A percentile compares a stretch with the other conserved stretches of the same genome.
Evolutionary conservation across 805 yeast species (phyloP).

Genomic region (Lipomyces orientalis): DNA sequence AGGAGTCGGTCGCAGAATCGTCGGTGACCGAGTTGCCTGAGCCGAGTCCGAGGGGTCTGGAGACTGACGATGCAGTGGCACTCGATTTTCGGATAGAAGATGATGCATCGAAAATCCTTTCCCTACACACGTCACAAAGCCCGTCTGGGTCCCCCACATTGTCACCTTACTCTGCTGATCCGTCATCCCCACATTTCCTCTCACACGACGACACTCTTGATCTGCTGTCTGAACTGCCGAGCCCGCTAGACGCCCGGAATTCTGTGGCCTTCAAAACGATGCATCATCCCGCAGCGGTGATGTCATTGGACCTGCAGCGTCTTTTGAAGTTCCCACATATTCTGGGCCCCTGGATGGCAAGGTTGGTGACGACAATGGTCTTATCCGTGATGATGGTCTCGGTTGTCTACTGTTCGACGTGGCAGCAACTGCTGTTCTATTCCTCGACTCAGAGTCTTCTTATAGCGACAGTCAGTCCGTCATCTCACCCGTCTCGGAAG

Average conservation of each 20-base stretch:
- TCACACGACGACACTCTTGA: neutral
- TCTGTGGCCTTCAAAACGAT: constrained; percentile 32
- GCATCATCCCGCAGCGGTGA: constrained; percentile 40
- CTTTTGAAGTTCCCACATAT: constrained; percentile 21
- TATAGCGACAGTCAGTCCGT: neutral
- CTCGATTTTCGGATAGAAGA: neutral
- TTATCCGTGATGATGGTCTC: constrained; percentile 15
- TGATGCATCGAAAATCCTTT: neutral
- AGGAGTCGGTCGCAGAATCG: neutral
- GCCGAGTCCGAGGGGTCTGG: neutral
- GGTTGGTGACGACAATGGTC: constrained; percentile 16
- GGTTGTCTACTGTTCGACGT: constrained; percentile 27
- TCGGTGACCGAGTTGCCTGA: neutral
- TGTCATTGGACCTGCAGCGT: constrained; percentile 38
- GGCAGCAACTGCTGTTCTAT: constrained; percentile 14
- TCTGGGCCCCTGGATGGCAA: constrained; percentile 34
- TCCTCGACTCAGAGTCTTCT: constrained; percentile 5
- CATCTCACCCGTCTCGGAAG: neutral
- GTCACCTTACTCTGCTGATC: constrained; percentile 2
- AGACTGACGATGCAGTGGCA: neutral
- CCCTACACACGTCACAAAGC: neutral
- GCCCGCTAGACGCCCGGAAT: constrained; percentile 31
- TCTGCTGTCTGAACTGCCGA: constrained; percentile 12
- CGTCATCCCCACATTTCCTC: constrained; percentile 8
- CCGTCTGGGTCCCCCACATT: constrained; percentile 5